Evolutionary conservation across 306 rosid genomes (phyloP).

Genomic region (Castanea crenata): DNA sequence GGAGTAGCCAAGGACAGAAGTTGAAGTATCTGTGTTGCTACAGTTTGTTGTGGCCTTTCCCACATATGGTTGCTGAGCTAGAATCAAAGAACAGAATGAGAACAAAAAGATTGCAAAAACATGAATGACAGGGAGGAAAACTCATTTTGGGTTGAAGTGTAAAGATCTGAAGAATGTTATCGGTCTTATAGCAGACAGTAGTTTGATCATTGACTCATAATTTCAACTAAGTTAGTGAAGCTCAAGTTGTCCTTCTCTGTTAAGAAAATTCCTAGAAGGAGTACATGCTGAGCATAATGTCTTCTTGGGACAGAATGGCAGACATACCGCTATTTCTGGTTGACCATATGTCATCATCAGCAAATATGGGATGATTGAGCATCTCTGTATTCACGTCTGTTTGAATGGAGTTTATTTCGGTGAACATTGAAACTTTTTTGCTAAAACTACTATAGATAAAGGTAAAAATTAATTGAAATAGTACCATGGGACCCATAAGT

Average conservation of each 20-base stretch:
- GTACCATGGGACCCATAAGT: too few species aligned
- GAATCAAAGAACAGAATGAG: slow-evolving; percentile 24
- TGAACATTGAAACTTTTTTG: too few species aligned
- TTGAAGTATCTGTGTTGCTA: slow-evolving; percentile 24
- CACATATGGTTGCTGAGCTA: slow-evolving; percentile 72
- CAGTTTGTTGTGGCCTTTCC: slow-evolving; percentile 55
- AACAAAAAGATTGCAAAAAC: slow-evolving; percentile 24
- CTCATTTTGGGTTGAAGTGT: slow-evolving; percentile 37
- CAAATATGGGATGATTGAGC: not conserved
- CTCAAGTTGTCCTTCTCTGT: not conserved
- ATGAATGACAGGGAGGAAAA: slow-evolving; percentile 19
- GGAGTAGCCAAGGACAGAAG: slow-evolving; percentile 63
- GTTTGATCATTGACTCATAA: not conserved
- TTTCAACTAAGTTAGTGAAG: not conserved
- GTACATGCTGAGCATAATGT: not conserved
- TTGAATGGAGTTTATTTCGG: too few species aligned
- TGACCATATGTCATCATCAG: not conserved
- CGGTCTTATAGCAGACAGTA: not conserved
- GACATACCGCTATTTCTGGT: not conserved
- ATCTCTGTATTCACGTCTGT: not conserved
- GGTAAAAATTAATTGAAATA: too few species aligned
- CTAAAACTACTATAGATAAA: too few species aligned
- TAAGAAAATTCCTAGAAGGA: not conserved
- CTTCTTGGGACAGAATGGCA: not conserved
- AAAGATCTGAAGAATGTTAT: not conserved